These are phyloP conservation scores for Penicillium tannophilum DNA, from an alignment of 495 filamentous ascomycete genomes.

Conservation along the genomic window DNA sequence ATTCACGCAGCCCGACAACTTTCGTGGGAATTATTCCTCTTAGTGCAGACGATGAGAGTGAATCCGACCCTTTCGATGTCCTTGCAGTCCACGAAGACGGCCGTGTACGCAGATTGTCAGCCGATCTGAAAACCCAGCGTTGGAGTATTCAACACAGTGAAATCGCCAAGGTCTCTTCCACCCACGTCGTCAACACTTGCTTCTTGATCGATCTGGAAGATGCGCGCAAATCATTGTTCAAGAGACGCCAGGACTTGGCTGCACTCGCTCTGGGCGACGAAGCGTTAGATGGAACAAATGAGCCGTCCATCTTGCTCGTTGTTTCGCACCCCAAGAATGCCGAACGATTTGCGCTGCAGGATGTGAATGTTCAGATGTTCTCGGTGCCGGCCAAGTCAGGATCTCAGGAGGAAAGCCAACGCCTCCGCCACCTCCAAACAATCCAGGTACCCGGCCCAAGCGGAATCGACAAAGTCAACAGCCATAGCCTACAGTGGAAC, in stretches of 20 bases:
- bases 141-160: constrained; percentile 48
- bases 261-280: constrained; percentile 41
- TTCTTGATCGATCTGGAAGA: constrained; percentile 52
- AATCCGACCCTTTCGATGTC: constrained; percentile 42
- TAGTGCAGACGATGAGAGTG: constrained; percentile 21
- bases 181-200: constrained; percentile 37
- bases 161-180: constrained; percentile 34
- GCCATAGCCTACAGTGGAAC: constrained; percentile 39
- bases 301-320: constrained; percentile 44
- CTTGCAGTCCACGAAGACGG: constrained; percentile 51
- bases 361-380: constrained; percentile 48
- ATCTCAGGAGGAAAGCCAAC: constrained; percentile 36
- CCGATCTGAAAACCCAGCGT: constrained; percentile 42
- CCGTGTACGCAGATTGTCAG: constrained; percentile 41
- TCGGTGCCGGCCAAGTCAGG: constrained; percentile 35
- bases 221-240: constrained; percentile 45
- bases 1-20: constrained; percentile 43
- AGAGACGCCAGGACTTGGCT: constrained; percentile 45
- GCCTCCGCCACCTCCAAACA: constrained; percentile 43
- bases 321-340: constrained; percentile 42
- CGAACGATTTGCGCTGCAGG: constrained; percentile 31
- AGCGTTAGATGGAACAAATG: constrained; percentile 25
- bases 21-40: constrained; percentile 45
- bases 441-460: constrained; percentile 36
- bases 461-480: constrained; percentile 28